Evolutionary conservation across 768 basidiomycete species (phyloP), one percentile per base, ranked within the genome.

Genomic region (Lentinula raphanica): DNA sequence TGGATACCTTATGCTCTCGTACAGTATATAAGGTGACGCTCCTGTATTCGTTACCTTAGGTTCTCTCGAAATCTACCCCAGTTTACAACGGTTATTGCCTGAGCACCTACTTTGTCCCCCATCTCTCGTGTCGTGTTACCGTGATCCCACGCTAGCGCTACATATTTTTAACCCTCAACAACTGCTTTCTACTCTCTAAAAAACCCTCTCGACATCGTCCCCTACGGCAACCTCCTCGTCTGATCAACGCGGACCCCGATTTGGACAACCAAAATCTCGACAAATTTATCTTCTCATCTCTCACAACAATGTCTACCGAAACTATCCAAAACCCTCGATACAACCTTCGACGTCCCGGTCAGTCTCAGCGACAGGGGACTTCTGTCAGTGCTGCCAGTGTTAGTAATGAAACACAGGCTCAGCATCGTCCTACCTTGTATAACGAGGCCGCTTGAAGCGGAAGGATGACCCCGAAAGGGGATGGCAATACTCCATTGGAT

Each of bases 161-260:
- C 53, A 54, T 54, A 31, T 54, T 54, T 54, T 54, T 12, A 36
- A 54, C 53, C n/a, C 9, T 28, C 36, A 12, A 27, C 19, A n/a
- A 15, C 25, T 54, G 25, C 53, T 38, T 38, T 54, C 49, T 39
- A 39, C 5, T 9, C 53, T 54, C 36, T 40, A 11, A 19, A 19
- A 12, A 23, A 13, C 28, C 25, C 27, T 27, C 25, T 54, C 53
- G n/a, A 23, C 53, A 36, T 5, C 49, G 32, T 35, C 13, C 32
- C 13, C 3, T 12, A 8, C 32, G 32, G 32, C 32, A 35, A n/a
- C n/a, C 32, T 35, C 32, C 32, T 8, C 8, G 32, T 35, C 32
- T 35, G 32, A 35, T 35, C 32, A 35, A 35, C 32, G 8, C 32
- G 32, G 32, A 35, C 13, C 13, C 32, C 32, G 13, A 12, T 12